A percentile compares a stretch with the other conserved stretches of the same genome.
phyloP scores from a whole-genome alignment of 768 basidiomycete species.

The Rickenella mellea region DNA sequence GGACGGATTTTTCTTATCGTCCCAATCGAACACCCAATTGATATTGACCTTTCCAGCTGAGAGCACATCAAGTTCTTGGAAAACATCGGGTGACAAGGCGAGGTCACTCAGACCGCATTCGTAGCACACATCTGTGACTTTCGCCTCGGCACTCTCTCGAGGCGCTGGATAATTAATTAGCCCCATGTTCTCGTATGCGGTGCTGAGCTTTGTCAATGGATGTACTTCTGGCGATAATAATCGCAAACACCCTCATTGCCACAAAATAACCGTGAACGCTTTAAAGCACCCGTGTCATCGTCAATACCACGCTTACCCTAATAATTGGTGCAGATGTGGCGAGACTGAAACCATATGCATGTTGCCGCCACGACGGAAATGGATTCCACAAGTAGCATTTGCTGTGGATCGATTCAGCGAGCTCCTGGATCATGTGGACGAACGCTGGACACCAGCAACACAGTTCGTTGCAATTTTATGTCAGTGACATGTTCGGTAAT shows the following conservation, averaged over 20 bases:
- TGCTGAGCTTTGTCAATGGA: background rate
- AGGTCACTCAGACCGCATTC: conserved; percentile 17
- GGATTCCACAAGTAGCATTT: too few species aligned
- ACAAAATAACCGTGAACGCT: conserved; percentile 17
- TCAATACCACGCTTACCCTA: too few species aligned
- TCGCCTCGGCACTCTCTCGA: conserved; percentile 16
- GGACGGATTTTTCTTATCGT: too few species aligned
- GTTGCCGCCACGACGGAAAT: too few species aligned
- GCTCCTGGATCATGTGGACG: too few species aligned
- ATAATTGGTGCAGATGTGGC: conserved; percentile 21
- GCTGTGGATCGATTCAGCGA: too few species aligned
- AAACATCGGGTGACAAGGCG: conserved; percentile 20
- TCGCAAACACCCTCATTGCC: conserved; percentile 24
- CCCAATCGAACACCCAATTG: too few species aligned
- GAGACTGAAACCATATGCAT: conserved; percentile 28
- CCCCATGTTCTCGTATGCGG: conserved; percentile 4
- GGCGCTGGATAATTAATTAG: conserved; percentile 6
- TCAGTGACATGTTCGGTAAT: too few species aligned
- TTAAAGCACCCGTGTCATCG: too few species aligned
- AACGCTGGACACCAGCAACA: too few species aligned
- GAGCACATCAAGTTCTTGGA: conserved; percentile 18
- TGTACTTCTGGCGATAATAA: conserved; percentile 14
- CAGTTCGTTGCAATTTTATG: too few species aligned
- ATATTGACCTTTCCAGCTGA: too few species aligned
- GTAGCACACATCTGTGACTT: conserved; percentile 20